Base-by-base conservation (phyloP, 2,329 filamentous ascomycete species). In the Talaromyces atroroseus region DNA sequence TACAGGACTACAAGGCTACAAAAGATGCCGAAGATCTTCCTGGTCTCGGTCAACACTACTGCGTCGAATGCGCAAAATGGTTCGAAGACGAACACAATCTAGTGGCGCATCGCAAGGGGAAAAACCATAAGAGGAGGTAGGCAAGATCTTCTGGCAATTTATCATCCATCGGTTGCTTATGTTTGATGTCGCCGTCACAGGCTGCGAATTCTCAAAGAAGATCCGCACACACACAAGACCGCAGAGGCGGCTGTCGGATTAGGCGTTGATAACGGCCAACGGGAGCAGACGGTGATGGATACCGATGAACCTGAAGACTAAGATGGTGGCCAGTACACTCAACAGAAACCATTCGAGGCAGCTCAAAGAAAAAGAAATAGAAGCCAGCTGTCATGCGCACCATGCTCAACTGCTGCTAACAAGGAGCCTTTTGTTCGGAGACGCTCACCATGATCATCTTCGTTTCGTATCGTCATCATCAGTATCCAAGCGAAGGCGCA, bases 31-130 rank as follows among this genome's bases (percentile, higher is more conserved):
- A 97, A 69, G 94, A 97, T 66, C 80, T 96, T 36, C 94, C 94
- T 2, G 92, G 86, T 0, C 79, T 96, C 49, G 94, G 94, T 24
- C 81, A 84, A 64, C 86, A 86, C 71, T 97, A 96, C 74, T 99
- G 94, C 73, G 80, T 88, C 16, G 89, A 96, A 74, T 99, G 94
- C 73, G 88, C 94, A 61, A 97, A 95, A 77, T 97, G 90, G 87
- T 97, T 95, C 71, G 92, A 97, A 72, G 88, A 85, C 50, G 88
- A 94, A 63, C 73, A 82, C 65, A 95, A 89, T 64, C 77, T 95
- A 57, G 78, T 81, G 36, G 80, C 83, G 26, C 94, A 99, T 74
- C 80, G 80, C 57, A 90, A 88, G 72, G 90, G 90, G 65, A 99
- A 96, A 76, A 90, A 89, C 62, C 94, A 99, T 76, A 96, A 92